Evolutionary conservation across 805 yeast species (phyloP), one percentile per base, ranked within the genome.

Genomic region (Wickerhamomyces sydowiorum): DNA sequence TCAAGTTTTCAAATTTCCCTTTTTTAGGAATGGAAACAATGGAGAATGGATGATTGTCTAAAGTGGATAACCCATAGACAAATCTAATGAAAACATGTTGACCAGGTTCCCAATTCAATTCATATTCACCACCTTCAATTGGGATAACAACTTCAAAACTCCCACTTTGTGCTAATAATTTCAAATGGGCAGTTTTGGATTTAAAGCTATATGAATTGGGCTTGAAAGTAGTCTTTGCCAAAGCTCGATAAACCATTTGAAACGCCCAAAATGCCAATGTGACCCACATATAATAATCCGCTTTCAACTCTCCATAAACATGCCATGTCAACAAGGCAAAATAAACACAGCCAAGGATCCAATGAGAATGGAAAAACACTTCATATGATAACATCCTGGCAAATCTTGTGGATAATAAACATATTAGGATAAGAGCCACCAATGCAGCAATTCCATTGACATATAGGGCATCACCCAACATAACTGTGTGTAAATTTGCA

Each of bases 41-140:
- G 1, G 81, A 75, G 51, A 77, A 77, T 12, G 82, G 82, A 56
- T 77, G 83, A 47, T 69, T 75, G 45, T 76, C 79, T 18, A 75
- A 49, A 19, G 75, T 57, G 31, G 67, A 60, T 14, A 64, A 47
- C 2, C 73, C 77, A 3, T 62, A n/a, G 18, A 54, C 59, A 43
- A 73, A 72, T 49, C 80, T 64, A 18, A 77, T 54, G 47, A 63
- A 74, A 5, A 75, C 59, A 56, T 77, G 83, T 45, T 77, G 82
- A 20, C 83, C 82, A 1, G 81, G 73, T 14, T 36, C 50, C 81
- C 81, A 76, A 10, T 47, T 44, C 32, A 72, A 56, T 8, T 66
- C 69, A n/a, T 60, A 20, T 1, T 22, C 46, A 15, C 27, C 27
- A 24, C 29, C 44, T 3, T 36, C 30, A 37, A 60, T 57, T 5